Evolutionary conservation across 805 yeast genomes (phyloP).

Genomic region (Metschnikowia gruessii): DNA sequence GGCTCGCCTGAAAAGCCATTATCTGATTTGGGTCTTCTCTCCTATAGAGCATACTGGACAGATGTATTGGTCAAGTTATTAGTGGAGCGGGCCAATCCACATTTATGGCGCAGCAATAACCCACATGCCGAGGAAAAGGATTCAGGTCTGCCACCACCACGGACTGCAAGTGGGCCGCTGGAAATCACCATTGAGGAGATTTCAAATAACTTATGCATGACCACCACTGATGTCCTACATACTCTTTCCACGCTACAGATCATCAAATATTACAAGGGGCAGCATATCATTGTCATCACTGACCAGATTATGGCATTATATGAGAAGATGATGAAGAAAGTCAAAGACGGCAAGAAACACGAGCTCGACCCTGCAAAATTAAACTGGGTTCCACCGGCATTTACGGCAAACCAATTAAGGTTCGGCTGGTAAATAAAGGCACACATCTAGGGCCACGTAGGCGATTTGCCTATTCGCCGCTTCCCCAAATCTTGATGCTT

Average conservation of each 20-base stretch:
- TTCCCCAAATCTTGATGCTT: constrained; percentile 72
- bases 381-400: constrained; percentile 93
- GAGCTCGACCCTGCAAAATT: constrained; percentile 68
- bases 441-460: no score
- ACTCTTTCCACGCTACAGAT: constrained; percentile 89
- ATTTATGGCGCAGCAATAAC: constrained; percentile 37
- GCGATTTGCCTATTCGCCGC: constrained; percentile 21
- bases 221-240: constrained; percentile 92
- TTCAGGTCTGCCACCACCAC: constrained; percentile 21
- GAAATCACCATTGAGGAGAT: constrained; percentile 89
- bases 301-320: constrained; percentile 77
- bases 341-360: constrained; percentile 69
- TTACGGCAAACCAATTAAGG: constrained; percentile 91
- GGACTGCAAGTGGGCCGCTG: constrained; percentile 19
- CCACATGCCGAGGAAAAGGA: constrained; percentile 34
- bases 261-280: constrained; percentile 90
- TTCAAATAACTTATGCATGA: constrained; percentile 84
- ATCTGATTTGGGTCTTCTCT: constrained; percentile 87
- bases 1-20: constrained; percentile 98
- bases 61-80: constrained; percentile 77
- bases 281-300: constrained; percentile 82
- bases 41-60: constrained; percentile 96
- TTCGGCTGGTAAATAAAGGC: constrained; percentile 92
- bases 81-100: constrained; percentile 52
- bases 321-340: constrained; percentile 52